phyloP scores from a whole-genome alignment of 495 filamentous ascomycete species.

The Symbiotaphrina buchneri region DNA sequence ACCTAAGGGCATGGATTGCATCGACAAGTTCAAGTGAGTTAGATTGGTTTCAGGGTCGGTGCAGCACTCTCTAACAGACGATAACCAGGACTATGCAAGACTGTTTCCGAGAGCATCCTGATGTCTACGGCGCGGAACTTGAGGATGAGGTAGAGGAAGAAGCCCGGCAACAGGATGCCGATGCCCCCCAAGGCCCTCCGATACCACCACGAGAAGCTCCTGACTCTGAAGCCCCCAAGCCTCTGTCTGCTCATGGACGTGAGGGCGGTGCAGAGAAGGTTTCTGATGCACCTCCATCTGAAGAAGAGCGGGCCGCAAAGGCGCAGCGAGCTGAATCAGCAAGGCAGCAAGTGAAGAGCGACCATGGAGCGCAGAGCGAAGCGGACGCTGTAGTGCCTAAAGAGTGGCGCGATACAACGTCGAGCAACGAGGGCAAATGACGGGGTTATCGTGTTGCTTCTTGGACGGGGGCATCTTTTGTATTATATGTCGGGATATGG shows the following conservation, averaged over 20 bases:
- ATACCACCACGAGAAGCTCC: too few relatives aligned
- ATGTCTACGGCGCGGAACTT: conserved; percentile 78
- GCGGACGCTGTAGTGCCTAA: not conserved
- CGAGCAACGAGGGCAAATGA: not conserved
- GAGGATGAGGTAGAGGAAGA: conserved; percentile 52
- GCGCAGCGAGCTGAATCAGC: not conserved
- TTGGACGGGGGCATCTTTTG: not conserved
- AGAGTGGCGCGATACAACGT: not conserved
- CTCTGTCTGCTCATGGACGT: not conserved
- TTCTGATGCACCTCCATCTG: not conserved
- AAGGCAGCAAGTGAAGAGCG: not conserved
- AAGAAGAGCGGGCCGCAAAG: not conserved
- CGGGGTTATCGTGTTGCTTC: not conserved
- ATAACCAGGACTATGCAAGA: conserved; percentile 72
- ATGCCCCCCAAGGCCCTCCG: not conserved
- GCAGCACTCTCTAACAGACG: too few relatives aligned
- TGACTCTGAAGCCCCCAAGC: too few relatives aligned
- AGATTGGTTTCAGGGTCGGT: too few relatives aligned
- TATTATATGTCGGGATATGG: too few relatives aligned
- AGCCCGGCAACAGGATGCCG: conserved; percentile 6
- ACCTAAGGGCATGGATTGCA: conserved; percentile 97
- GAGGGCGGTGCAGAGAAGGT: not conserved
- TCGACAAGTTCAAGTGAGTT: conserved; percentile 87
- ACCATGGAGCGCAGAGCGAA: not conserved
- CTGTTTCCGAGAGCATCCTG: conserved; percentile 81